phyloP scores from a whole-genome alignment of 2,329 filamentous ascomycete genomes.

The Exophiala aquamarina region DNA sequence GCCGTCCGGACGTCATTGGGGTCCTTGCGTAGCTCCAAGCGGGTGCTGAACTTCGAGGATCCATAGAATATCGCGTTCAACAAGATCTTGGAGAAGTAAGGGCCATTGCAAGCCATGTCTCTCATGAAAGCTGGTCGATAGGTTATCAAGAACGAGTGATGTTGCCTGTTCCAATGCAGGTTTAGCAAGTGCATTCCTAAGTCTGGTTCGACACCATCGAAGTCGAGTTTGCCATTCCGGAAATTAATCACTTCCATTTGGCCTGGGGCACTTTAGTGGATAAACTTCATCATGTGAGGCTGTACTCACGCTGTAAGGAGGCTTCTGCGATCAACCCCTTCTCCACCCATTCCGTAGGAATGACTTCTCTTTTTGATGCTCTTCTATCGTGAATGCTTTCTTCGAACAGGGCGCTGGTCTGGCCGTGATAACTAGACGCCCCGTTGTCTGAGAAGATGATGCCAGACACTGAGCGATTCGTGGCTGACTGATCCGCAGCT shows the following conservation, averaged over 20 bases:
- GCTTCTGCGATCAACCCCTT: slow-evolving; percentile 50
- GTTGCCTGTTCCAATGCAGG: slow-evolving; percentile 56
- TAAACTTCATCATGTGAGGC: slow-evolving; percentile 38
- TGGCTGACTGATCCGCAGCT: background rate
- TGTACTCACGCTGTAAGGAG: slow-evolving; percentile 51
- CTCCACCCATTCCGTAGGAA: slow-evolving; percentile 31
- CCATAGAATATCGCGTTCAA: slow-evolving; percentile 56
- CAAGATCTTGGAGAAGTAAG: slow-evolving; percentile 58
- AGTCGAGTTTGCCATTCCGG: slow-evolving; percentile 49
- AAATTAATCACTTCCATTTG: slow-evolving; percentile 32
- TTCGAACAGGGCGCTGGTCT: slow-evolving; percentile 10
- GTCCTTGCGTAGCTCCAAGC: slow-evolving; percentile 47
- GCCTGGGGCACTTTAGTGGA: background rate
- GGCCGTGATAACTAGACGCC: slow-evolving; percentile 9
- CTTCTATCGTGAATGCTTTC: slow-evolving; percentile 4
- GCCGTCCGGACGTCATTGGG: slow-evolving; percentile 48
- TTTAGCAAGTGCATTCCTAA: slow-evolving; percentile 53
- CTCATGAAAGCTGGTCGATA: slow-evolving; percentile 57
- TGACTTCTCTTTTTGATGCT: background rate
- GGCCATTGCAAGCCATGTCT: slow-evolving; percentile 54
- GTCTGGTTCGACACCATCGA: slow-evolving; percentile 56
- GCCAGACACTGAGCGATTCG: slow-evolving; percentile 4
- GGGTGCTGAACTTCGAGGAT: slow-evolving; percentile 48
- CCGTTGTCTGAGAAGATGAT: slow-evolving; percentile 9
- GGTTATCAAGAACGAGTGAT: slow-evolving; percentile 49